Conservation (phyloP, 192 early-diverging fungal species). For the Jimgerdemannia lactiflua region DNA sequence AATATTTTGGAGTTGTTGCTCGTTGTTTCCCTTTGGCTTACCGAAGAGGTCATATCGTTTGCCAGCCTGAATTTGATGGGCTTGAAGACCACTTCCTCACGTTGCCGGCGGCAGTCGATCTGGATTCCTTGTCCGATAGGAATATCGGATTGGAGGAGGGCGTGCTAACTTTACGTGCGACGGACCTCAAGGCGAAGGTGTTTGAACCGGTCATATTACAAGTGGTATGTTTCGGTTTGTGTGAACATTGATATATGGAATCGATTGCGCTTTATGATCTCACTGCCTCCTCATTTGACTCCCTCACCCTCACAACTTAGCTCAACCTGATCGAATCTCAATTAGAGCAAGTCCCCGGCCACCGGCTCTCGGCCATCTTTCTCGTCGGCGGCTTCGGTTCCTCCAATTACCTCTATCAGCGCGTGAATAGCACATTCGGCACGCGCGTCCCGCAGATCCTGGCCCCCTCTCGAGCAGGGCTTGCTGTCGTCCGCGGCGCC, state of each 20-base stretch:
- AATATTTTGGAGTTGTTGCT: not conserved
- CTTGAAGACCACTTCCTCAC: slow-evolving; percentile 41
- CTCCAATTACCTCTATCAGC: slow-evolving; percentile 40
- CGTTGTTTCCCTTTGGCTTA: not conserved
- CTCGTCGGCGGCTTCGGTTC: slow-evolving; percentile 55
- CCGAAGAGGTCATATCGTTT: slow-evolving; percentile 10
- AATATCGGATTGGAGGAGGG: slow-evolving; percentile 42
- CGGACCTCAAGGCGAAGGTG: slow-evolving; percentile 37
- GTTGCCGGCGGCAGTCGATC: slow-evolving; percentile 34
- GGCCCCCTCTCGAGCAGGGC: slow-evolving; percentile 35
- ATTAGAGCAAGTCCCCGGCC: slow-evolving; percentile 24
- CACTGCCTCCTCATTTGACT: not conserved
- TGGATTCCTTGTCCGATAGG: slow-evolving; percentile 30
- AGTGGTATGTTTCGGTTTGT: slow-evolving; percentile 25
- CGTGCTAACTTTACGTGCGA: slow-evolving; percentile 28
- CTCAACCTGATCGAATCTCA: slow-evolving; percentile 41
- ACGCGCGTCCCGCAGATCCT: slow-evolving; percentile 34
- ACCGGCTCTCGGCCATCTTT: slow-evolving; percentile 42
- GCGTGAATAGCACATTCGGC: slow-evolving; percentile 36
- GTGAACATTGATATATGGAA: too few species aligned
- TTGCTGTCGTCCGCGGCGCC: slow-evolving; percentile 54
- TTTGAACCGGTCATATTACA: slow-evolving; percentile 44
- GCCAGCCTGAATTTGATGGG: slow-evolving; percentile 43
- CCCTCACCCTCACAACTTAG: slow-evolving; percentile 6
- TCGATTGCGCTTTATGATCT: not conserved